Evolutionary conservation across 495 filamentous ascomycete genomes (phyloP), one percentile per base, ranked within the genome.

Genomic region (Tricharina praecox): DNA sequence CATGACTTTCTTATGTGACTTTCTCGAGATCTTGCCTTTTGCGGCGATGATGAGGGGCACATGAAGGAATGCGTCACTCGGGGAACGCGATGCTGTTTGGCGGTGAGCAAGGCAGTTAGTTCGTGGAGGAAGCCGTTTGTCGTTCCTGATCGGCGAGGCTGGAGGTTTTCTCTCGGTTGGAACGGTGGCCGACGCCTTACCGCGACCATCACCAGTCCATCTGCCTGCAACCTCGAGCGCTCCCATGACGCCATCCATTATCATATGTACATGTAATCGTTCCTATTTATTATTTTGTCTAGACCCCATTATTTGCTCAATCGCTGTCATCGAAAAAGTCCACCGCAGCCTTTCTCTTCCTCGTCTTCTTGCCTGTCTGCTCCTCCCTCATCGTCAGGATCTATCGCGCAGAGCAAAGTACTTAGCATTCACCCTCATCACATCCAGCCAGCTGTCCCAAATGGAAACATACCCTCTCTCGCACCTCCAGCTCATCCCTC

Each of bases 271-370:
- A n/a, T n/a, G n/a, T n/a, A n/a, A n/a, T n/a, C n/a, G n/a, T n/a
- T n/a, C n/a, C n/a, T n/a, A n/a, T n/a, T n/a, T n/a, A n/a, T n/a
- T n/a, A n/a, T n/a, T n/a, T n/a, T n/a, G n/a, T n/a, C n/a, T n/a
- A n/a, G n/a, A n/a, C 37, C 20, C 37, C 37, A n/a, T 40, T 18
- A n/a, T 2, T 2, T 40, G 21, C 40, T 11, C 18, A 25, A 26
- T 43, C 40, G 18, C 40, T 43, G 18, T 43, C 40, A 13, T 43
- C 40, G n/a, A n/a, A n/a, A n/a, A n/a, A n/a, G 10, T 43, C 24
- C 21, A 13, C 24, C 9, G 18, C 11, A 43, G 26, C 20, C 26
- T 34, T 46, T 21, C 24, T 34, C 43, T 46, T 46, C 30, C 24
- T 46, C 24, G 7, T 18, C 43, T 35, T 46, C 43, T 34, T 34